Conservation (phyloP, 495 filamentous ascomycete genomes). For the Xylaria flabelliformis region DNA sequence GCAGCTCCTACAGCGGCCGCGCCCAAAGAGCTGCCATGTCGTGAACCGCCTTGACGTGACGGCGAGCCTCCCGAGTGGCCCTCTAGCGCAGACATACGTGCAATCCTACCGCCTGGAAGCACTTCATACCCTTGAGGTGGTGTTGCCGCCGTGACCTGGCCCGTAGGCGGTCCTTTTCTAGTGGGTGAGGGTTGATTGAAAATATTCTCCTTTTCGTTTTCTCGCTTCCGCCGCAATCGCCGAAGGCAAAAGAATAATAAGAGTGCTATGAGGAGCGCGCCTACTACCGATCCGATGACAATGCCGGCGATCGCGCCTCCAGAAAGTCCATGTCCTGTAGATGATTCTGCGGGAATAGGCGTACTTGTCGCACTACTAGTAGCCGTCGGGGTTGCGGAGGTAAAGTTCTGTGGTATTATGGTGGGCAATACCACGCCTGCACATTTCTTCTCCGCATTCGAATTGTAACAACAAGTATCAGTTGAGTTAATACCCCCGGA, state of each 20-base stretch:
- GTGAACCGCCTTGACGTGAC: constrained; percentile 52
- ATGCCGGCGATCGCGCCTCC: constrained; percentile 90
- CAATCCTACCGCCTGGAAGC: constrained; percentile 86
- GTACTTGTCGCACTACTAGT: constrained; percentile 53
- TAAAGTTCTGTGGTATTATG: constrained; percentile 73
- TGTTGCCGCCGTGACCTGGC: constrained; percentile 41
- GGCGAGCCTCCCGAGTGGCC: constrained; percentile 66
- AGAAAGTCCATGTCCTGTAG: constrained; percentile 62
- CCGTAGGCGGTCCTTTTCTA: constrained; percentile 58
- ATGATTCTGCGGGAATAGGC: constrained; percentile 40
- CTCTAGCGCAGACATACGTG: constrained; percentile 95
- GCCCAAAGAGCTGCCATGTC: constrained; percentile 36
- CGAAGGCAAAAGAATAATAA: constrained; percentile 67
- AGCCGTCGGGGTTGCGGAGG: constrained; percentile 55
- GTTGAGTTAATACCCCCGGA: constrained; percentile 85
- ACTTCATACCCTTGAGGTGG: constrained; percentile 70
- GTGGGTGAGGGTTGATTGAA: constrained; percentile 90
- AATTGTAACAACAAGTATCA: constrained; percentile 91
- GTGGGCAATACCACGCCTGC: constrained; percentile 74
- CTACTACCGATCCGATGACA: constrained; percentile 80
- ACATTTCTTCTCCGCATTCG: constrained; percentile 75
- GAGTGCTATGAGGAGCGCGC: constrained; percentile 68
- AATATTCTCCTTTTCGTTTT: constrained; percentile 65
- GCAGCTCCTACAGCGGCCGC: constrained; percentile 50
- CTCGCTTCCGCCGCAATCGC: constrained; percentile 63